These are phyloP conservation scores for Gaultheria prostrata DNA, from an alignment of 148 eudicot species.

Conservation along the genomic window DNA sequence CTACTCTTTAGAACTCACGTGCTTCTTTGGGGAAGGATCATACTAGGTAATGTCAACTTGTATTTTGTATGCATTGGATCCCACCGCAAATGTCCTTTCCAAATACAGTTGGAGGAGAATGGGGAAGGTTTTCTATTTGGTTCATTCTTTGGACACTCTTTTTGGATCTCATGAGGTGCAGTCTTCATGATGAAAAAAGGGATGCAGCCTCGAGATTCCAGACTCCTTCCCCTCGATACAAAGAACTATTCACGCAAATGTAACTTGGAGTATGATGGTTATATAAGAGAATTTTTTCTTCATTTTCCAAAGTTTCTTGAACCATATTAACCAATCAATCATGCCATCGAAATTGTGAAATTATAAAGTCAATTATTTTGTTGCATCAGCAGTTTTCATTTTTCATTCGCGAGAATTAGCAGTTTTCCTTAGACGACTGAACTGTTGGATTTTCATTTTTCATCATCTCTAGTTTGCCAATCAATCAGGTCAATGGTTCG, in stretches of 20 bases:
- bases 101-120: constrained; percentile 1
- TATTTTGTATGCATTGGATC: constrained; percentile 17
- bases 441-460: background rate
- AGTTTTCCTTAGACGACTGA: background rate
- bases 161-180: background rate
- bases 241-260: constrained; percentile 8
- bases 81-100: background rate
- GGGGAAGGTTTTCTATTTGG: constrained; percentile 10
- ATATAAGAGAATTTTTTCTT: background rate
- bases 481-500: too few species aligned
- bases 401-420: background rate
- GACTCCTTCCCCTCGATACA: constrained; percentile 12
- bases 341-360: background rate
- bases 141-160: background rate
- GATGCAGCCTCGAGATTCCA: constrained; percentile 6
- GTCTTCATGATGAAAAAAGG: background rate
- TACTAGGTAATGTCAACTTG: constrained; percentile 10
- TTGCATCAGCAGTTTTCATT: background rate
- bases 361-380: background rate
- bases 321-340: background rate
- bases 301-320: background rate
- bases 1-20: background rate
- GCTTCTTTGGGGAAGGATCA: constrained; percentile 6
- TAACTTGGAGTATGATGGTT: constrained; percentile 10
- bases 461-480: too few species aligned